Percentiles rank a stretch among this genome's conserved stretches.
Evolutionary conservation across 495 filamentous ascomycete genomes (phyloP).

Genomic region (Talaromyces wortmannii): DNA sequence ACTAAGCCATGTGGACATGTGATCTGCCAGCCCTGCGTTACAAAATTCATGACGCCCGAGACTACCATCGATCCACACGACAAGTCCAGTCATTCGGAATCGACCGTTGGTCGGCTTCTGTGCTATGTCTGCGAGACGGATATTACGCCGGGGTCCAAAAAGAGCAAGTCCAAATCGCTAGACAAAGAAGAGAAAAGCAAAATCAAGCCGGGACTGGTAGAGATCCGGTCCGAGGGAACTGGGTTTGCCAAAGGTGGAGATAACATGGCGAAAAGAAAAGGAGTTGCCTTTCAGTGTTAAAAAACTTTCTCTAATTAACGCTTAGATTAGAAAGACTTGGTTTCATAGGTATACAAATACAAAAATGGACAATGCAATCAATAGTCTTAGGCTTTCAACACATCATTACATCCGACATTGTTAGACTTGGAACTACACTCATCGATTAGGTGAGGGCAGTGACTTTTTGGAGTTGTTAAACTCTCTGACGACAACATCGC

Average conservation of each 20-base stretch:
- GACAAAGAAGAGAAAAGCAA: slow-evolving; percentile 40
- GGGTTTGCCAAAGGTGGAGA: slow-evolving; percentile 84
- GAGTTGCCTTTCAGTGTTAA: slow-evolving; percentile 81
- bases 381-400: no score
- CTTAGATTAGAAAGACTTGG: no score
- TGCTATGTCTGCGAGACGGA: slow-evolving; percentile 91
- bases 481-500: slow-evolving; percentile 73
- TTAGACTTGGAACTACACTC: neutral
- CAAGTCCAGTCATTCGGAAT: slow-evolving; percentile 35
- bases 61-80: slow-evolving; percentile 58
- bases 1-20: slow-evolving; percentile 94
- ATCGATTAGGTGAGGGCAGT: slow-evolving; percentile 1
- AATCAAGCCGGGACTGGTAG: slow-evolving; percentile 71
- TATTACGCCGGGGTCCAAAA: slow-evolving; percentile 36
- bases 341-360: no score
- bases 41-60: slow-evolving; percentile 73
- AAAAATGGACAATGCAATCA: neutral
- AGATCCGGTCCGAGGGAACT: slow-evolving; percentile 82
- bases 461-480: slow-evolving; percentile 44
- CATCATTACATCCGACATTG: no score
- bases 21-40: slow-evolving; percentile 79
- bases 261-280: slow-evolving; percentile 71
- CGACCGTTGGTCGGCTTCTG: slow-evolving; percentile 35
- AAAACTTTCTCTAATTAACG: neutral
- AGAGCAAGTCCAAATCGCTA: slow-evolving; percentile 12